These are phyloP conservation scores for Colletotrichum trifolii DNA, from an alignment of 2,329 filamentous ascomycete genomes.

Conservation along the genomic window DNA sequence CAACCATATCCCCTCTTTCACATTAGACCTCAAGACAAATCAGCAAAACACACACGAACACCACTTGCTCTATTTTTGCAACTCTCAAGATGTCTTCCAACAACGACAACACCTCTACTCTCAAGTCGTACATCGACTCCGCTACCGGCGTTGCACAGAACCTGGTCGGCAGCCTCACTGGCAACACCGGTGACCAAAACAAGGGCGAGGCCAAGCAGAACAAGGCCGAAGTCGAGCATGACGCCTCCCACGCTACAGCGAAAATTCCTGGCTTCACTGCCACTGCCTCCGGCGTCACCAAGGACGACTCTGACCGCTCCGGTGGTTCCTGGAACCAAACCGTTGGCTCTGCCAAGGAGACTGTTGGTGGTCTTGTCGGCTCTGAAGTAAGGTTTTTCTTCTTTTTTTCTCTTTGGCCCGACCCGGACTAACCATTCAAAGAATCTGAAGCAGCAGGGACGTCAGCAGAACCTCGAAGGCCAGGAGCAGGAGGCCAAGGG, in stretches of 20 bases:
- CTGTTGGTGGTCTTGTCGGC: conserved; percentile 79
- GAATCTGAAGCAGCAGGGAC: conserved; percentile 78
- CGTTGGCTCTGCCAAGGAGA: conserved; percentile 85
- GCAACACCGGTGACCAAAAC: conserved; percentile 74
- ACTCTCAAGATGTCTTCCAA: conserved; percentile 36
- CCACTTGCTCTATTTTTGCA: neutral
- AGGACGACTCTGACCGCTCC: conserved; percentile 78
- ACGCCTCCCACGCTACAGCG: conserved; percentile 78
- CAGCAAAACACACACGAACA: neutral
- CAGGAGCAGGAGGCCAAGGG: conserved; percentile 86
- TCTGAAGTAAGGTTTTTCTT: conserved; percentile 65
- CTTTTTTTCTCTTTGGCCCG: neutral
- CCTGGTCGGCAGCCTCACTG: conserved; percentile 77
- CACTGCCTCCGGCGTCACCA: conserved; percentile 74
- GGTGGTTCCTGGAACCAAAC: conserved; percentile 89
- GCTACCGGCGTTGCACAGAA: conserved; percentile 80
- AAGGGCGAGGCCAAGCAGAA: conserved; percentile 74
- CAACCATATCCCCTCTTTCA: conserved; percentile 1
- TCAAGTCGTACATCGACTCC: conserved; percentile 81
- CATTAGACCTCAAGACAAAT: neutral
- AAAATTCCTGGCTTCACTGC: conserved; percentile 80
- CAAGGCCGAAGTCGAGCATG: conserved; percentile 73
- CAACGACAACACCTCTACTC: conserved; percentile 70
- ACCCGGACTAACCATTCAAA: conserved; percentile 40
- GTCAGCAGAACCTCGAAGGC: conserved; percentile 82